Evolutionary conservation across 1,284 basidiomycete genomes (phyloP).

Genomic region (Ganoderma leucocontextum): DNA sequence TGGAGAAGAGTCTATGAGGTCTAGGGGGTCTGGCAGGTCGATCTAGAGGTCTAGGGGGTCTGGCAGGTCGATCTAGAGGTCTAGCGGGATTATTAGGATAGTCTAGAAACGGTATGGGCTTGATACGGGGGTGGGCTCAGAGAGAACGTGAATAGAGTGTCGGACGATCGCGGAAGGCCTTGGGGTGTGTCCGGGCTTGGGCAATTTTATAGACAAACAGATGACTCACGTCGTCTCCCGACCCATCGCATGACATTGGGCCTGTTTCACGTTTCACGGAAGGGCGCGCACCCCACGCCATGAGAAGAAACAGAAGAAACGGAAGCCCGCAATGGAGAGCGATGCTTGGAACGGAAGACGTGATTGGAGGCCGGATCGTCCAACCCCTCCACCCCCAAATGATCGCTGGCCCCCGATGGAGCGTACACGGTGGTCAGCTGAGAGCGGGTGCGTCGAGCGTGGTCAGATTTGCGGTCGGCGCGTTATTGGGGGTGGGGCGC

Average conservation of each 20-base stretch:
- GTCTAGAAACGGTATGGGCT: constrained; percentile 1
- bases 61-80: neutral
- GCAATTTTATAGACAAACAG: neutral
- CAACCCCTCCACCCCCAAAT: neutral
- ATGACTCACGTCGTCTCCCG: constrained; percentile 3
- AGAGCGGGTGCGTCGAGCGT: neutral
- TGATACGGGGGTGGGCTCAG: neutral
- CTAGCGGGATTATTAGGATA: constrained; percentile 1
- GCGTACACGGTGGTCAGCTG: neutral
- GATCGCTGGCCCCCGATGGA: neutral
- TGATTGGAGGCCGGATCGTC: neutral
- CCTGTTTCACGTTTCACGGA: neutral
- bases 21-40: neutral
- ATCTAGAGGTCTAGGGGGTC: neutral
- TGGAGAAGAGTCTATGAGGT: neutral
- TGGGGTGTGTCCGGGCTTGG: neutral
- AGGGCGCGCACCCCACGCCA: neutral
- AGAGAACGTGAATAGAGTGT: constrained; percentile 7
- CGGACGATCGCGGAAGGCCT: constrained; percentile 6
- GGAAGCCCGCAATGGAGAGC: constrained; percentile 3
- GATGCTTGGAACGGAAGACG: neutral
- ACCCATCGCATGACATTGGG: constrained; percentile 4
- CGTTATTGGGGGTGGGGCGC: neutral
- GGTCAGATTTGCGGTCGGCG: constrained; percentile 2
- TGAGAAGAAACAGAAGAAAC: neutral